Conservation (phyloP, 495 filamentous ascomycete genomes). For the Hypoxylon perforatum region DNA sequence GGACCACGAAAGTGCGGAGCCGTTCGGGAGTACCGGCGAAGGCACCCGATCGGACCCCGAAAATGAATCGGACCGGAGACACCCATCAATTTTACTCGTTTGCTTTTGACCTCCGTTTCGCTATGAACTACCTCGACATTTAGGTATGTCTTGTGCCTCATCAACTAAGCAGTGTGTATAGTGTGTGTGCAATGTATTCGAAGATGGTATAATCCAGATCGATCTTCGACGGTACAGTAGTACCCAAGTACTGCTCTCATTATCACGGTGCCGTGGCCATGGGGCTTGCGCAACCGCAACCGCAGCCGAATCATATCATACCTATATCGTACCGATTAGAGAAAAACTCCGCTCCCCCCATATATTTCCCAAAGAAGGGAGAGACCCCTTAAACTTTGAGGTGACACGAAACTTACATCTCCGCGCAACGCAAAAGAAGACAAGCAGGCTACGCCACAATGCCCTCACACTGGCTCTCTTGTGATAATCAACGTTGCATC, state of each 20-base stretch:
- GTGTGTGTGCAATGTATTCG: too few relatives aligned
- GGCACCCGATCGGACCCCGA: constrained; percentile 37
- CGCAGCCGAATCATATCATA: too few relatives aligned
- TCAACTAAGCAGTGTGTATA: too few relatives aligned
- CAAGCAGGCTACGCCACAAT: not conserved
- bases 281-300: too few relatives aligned
- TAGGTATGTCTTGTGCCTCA: not conserved
- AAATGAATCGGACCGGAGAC: constrained; percentile 40
- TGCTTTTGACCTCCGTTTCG: not conserved
- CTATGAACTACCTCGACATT: not conserved
- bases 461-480: not conserved
- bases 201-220: too few relatives aligned
- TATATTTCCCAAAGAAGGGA: not conserved
- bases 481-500: not conserved
- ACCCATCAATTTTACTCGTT: constrained; percentile 22
- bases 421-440: not conserved
- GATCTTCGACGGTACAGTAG: too few relatives aligned
- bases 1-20: constrained; percentile 24
- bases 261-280: too few relatives aligned
- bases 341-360: not conserved
- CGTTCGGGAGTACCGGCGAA: constrained; percentile 38
- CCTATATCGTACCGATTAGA: not conserved
- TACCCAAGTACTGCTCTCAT: too few relatives aligned
- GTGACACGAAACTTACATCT: constrained; percentile 3
- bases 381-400: not conserved